Evolutionary conservation across 805 yeast genomes (phyloP).

Genomic region (Wickerhamiella dianesei): DNA sequence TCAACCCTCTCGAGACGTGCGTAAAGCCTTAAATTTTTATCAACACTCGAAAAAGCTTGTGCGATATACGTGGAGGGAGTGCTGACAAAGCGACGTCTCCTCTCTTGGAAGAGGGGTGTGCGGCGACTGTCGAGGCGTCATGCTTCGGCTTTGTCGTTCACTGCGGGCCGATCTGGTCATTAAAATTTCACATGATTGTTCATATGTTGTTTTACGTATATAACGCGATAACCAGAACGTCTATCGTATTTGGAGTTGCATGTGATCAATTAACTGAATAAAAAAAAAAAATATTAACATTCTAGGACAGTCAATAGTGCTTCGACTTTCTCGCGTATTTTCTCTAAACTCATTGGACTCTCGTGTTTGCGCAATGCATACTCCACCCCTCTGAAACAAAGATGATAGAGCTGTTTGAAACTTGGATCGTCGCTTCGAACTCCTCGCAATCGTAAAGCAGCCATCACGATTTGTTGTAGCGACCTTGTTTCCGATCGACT

Average conservation of each 20-base stretch:
- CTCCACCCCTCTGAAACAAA: constrained; percentile 19
- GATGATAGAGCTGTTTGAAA: constrained; percentile 20
- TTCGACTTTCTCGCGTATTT: constrained; percentile 18
- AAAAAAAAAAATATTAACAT: not conserved
- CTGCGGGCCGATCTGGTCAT: no score
- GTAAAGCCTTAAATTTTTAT: not conserved
- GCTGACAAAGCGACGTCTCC: no score
- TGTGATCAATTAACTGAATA: no score
- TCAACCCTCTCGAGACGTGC: not conserved
- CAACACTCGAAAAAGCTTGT: no score
- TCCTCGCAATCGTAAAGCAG: constrained; percentile 27
- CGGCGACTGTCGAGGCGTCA: no score
- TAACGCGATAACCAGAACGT: no score
- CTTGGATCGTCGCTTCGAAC: constrained; percentile 19
- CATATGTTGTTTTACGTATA: no score
- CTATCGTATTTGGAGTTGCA: no score
- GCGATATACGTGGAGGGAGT: no score
- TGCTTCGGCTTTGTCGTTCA: no score
- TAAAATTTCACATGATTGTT: no score
- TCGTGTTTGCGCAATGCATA: constrained; percentile 20
- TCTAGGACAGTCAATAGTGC: constrained; percentile 13
- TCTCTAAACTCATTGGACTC: constrained; percentile 5
- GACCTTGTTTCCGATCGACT: constrained; percentile 1
- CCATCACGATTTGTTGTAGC: constrained; percentile 23
- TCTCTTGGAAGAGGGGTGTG: no score